A percentile compares a stretch with the other conserved stretches of the same genome.
phyloP scores from a whole-genome alignment of 2,329 filamentous ascomycete genomes.

The Trichoderma koningii region DNA sequence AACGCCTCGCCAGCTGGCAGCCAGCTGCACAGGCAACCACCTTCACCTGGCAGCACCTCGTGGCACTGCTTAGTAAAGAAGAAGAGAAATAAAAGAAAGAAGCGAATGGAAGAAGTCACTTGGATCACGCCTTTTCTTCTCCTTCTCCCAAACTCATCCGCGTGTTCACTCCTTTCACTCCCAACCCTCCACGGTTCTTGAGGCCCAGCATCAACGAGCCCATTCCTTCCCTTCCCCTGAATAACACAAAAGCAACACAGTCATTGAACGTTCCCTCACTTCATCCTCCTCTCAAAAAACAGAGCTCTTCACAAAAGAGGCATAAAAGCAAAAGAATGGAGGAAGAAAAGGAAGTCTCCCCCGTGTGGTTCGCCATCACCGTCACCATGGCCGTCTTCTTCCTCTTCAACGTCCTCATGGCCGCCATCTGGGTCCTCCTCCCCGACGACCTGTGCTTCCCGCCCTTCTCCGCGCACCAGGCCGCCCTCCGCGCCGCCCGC shows the following conservation, averaged over 20 bases:
- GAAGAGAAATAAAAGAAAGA: not conserved
- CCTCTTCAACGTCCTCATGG: slow-evolving; percentile 26
- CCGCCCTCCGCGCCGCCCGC: not conserved
- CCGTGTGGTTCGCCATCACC: slow-evolving; percentile 21
- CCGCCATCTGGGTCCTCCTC: not conserved
- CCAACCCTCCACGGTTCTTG: not conserved
- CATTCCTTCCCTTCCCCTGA: not conserved
- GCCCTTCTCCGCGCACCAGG: not conserved
- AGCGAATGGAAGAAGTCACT: not conserved
- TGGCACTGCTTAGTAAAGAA: not conserved
- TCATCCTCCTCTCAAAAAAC: not conserved
- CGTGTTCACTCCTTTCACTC: not conserved
- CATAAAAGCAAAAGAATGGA: not conserved
- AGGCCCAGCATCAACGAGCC: not conserved
- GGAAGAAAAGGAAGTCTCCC: not conserved
- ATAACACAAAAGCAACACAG: not conserved
- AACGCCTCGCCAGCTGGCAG: not conserved
- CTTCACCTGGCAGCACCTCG: not conserved
- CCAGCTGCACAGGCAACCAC: not conserved
- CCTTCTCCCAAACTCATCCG: not conserved
- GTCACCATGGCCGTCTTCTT: slow-evolving; percentile 25
- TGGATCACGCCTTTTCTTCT: not conserved
- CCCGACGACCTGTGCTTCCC: slow-evolving; percentile 7
- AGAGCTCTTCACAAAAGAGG: not conserved
- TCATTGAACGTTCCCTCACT: not conserved